Base-by-base conservation (phyloP, 768 basidiomycete genomes). In the Leccinum obscurum region DNA sequence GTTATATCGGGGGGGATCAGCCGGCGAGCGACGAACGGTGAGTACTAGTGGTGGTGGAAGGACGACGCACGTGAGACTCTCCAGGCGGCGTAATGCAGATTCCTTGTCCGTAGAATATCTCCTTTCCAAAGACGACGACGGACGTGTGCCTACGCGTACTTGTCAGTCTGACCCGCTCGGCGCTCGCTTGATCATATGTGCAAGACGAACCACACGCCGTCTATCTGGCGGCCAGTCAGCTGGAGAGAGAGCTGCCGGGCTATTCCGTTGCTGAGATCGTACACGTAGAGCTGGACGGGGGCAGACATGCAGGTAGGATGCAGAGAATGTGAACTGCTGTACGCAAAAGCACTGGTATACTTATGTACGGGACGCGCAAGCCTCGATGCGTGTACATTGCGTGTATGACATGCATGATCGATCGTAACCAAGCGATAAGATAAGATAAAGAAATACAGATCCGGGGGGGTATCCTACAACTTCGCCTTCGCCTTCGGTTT, bases 31-130 rank as follows among this genome's bases (percentile, higher is more conserved):
- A 26, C 26, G 9, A 39, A n/a, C n/a, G n/a, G n/a, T n/a, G n/a
- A n/a, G n/a, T n/a, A n/a, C n/a, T n/a, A n/a, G n/a, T n/a, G 32
- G 28, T 20, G 30, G 30, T 32, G 0, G 3, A 32, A 32, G 10
- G 8, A 41, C 41, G 22, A 77, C 90, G 61, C 71, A 92, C 92
- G 77, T 94, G 93, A 3, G 95, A 94, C 65, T 77, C 80, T 14
- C 95, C 94, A 0, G 95, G 95, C 1, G 67, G 64, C 0, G 89
- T 85, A 24, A 83, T 82, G 52, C 68, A 75, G 59, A 98, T 94
- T 2, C 95, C 95, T 66, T 87, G 91, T 3, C 95, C 95, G 72
- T 94, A 98, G 68, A 92, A 96, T 30, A 92, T 77, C 70, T 98
- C 95, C 67, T 87, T 86, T 2, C 86, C 86, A 72, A 85, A 97